Percentiles rank a stretch among this genome's conserved stretches.
These are phyloP conservation scores for Anthostomella pinea DNA, from an alignment of 2,329 filamentous ascomycete species.

Conservation along the genomic window DNA sequence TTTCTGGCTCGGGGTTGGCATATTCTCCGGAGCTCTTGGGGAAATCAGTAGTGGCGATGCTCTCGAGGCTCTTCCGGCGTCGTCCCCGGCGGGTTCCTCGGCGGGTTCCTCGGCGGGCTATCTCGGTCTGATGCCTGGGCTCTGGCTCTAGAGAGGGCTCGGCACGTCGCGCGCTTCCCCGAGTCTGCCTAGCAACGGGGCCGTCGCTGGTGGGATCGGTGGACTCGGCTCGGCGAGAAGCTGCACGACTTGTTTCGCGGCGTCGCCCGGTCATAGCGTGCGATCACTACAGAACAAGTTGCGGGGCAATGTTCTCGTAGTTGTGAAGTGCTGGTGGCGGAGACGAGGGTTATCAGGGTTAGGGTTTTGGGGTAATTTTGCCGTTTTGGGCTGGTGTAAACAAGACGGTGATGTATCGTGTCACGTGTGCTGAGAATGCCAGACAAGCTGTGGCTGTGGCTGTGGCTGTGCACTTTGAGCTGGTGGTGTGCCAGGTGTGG, in stretches of 20 bases:
- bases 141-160: slow-evolving; percentile 11
- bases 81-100: slow-evolving; percentile 13
- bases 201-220: slow-evolving; percentile 12
- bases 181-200: slow-evolving; percentile 18
- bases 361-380: too few relatives aligned
- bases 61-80: slow-evolving; percentile 20
- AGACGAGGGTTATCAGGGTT: neutral
- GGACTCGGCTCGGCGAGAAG: slow-evolving; percentile 16
- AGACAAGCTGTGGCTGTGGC: too few relatives aligned
- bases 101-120: slow-evolving; percentile 21
- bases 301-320: too few relatives aligned
- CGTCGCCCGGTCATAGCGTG: slow-evolving; percentile 20
- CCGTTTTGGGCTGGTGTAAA: too few relatives aligned
- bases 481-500: too few relatives aligned
- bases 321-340: neutral
- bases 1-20: slow-evolving; percentile 9
- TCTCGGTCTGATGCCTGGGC: slow-evolving; percentile 5
- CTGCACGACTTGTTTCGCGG: slow-evolving; percentile 7
- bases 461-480: too few relatives aligned
- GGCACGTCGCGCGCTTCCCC: slow-evolving; percentile 16
- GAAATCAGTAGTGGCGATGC: slow-evolving; percentile 18
- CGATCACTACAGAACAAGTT: too few relatives aligned
- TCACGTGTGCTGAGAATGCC: too few relatives aligned
- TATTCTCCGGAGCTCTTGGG: slow-evolving; percentile 11
- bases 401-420: too few relatives aligned